Percentiles rank a stretch among this genome's conserved stretches.
phyloP scores from a whole-genome alignment of 805 yeast genomes.

The Starmerella roubikii region DNA sequence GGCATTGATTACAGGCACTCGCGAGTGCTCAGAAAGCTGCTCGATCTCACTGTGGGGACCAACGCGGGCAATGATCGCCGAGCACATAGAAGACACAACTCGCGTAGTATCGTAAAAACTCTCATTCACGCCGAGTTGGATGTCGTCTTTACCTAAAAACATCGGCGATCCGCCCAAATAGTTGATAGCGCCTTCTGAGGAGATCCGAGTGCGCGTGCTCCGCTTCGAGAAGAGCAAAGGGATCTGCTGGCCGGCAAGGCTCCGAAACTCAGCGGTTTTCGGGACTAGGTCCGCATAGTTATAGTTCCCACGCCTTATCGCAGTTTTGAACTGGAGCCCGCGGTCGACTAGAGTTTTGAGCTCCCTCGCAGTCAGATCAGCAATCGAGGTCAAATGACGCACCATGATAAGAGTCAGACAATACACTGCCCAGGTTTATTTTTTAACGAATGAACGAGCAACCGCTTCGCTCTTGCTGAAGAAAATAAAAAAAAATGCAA shows the following conservation, averaged over 20 bases:
- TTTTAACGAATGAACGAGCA: no score
- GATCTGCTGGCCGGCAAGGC: conserved; percentile 61
- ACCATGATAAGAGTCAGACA: no score
- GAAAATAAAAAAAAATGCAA: no score
- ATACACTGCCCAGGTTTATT: no score
- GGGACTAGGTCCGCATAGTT: conserved; percentile 31
- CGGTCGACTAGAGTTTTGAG: conserved; percentile 55
- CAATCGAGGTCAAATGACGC: conserved; percentile 65
- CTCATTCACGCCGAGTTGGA: conserved; percentile 93
- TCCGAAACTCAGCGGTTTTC: conserved; percentile 27
- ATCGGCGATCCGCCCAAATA: conserved; percentile 92
- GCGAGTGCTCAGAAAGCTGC: conserved; percentile 60
- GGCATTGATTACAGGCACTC: conserved; percentile 86
- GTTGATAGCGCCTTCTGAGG: conserved; percentile 86
- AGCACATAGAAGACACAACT: conserved; percentile 88
- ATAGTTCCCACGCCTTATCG: conserved; percentile 28
- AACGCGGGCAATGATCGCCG: conserved; percentile 96
- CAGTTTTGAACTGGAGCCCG: conserved; percentile 53
- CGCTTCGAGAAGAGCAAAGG: conserved; percentile 81
- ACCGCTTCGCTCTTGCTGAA: no score
- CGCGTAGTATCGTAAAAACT: conserved; percentile 75
- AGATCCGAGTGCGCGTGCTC: conserved; percentile 88
- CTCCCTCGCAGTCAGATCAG: conserved; percentile 63
- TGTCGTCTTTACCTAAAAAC: conserved; percentile 93
- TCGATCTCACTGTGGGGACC: conserved; percentile 70